Percentiles rank a stretch among this genome's conserved stretches.
Conservation (phyloP, 306 rosid species). For the Pyrus communis region DNA sequence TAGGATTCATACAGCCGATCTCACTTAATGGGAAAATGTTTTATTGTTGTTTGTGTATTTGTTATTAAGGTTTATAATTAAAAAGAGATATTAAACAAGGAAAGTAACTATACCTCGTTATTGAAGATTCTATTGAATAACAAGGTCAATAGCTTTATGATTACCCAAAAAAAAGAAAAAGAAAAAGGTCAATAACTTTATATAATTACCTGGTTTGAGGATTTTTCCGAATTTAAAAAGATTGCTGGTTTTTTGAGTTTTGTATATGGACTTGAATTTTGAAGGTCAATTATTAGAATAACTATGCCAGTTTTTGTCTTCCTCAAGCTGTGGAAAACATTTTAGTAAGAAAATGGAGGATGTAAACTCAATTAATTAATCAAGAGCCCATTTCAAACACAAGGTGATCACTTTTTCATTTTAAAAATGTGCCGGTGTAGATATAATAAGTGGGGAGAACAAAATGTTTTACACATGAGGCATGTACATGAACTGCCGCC, state of each 20-base stretch:
- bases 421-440: neutral
- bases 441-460: neutral
- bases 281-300: neutral
- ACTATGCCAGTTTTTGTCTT: neutral
- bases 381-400: neutral
- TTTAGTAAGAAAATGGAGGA: neutral
- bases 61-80: too few relatives aligned
- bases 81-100: neutral
- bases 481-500: neutral
- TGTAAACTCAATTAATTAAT: neutral
- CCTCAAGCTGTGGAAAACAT: neutral
- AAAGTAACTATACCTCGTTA: neutral
- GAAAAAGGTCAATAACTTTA: slow-evolving; percentile 3
- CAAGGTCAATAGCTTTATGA: neutral
- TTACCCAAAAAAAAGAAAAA: too few relatives aligned
- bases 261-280: neutral
- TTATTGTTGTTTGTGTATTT: too few relatives aligned
- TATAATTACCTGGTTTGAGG: neutral
- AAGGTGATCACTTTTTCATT: neutral
- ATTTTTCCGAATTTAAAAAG: neutral
- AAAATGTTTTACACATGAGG: neutral
- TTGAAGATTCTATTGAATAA: neutral
- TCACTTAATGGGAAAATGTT: too few relatives aligned
- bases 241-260: neutral
- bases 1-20: too few relatives aligned